Conservation (phyloP, 768 basidiomycete species). For the Suillus brevipes region DNA sequence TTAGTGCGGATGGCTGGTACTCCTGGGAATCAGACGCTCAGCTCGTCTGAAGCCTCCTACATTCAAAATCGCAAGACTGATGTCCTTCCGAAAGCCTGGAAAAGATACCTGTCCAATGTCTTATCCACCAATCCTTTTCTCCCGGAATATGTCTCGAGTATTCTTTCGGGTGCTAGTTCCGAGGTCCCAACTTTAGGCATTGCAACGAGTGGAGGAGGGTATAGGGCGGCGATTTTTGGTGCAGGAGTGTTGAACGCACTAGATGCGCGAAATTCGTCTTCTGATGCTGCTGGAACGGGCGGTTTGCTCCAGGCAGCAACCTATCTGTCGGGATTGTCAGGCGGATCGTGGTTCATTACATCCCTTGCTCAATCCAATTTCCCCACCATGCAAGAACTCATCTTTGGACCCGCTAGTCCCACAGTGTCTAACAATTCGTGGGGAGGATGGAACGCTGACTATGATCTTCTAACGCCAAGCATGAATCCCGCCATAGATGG, state of each 20-base stretch:
- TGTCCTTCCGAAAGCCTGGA: constrained; percentile 42
- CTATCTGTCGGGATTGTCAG: constrained; percentile 54
- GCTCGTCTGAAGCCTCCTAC: constrained; percentile 37
- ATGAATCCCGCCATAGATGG: constrained; percentile 16
- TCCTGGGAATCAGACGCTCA: constrained; percentile 34
- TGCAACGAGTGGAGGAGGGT: constrained; percentile 57
- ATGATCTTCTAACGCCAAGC: constrained; percentile 22
- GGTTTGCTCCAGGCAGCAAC: constrained; percentile 54
- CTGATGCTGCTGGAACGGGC: constrained; percentile 42
- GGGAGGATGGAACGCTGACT: constrained; percentile 36
- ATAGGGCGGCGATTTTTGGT: constrained; percentile 54
- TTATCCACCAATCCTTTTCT: constrained; percentile 29
- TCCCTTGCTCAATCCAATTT: constrained; percentile 44
- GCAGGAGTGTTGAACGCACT: constrained; percentile 52
- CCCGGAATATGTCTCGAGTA: constrained; percentile 36
- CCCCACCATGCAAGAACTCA: constrained; percentile 39
- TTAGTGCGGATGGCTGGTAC: constrained; percentile 32
- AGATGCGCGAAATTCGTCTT: constrained; percentile 49
- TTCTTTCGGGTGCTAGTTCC: constrained; percentile 24
- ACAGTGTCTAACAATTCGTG: constrained; percentile 23
- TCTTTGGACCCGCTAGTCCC: constrained; percentile 31
- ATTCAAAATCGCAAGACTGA: constrained; percentile 32
- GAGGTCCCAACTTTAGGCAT: constrained; percentile 44
- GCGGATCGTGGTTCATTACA: constrained; percentile 40
- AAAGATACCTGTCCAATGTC: constrained; percentile 39